Conservation (phyloP, 2,329 filamentous ascomycete species). For the Leptographium procerum region DNA sequence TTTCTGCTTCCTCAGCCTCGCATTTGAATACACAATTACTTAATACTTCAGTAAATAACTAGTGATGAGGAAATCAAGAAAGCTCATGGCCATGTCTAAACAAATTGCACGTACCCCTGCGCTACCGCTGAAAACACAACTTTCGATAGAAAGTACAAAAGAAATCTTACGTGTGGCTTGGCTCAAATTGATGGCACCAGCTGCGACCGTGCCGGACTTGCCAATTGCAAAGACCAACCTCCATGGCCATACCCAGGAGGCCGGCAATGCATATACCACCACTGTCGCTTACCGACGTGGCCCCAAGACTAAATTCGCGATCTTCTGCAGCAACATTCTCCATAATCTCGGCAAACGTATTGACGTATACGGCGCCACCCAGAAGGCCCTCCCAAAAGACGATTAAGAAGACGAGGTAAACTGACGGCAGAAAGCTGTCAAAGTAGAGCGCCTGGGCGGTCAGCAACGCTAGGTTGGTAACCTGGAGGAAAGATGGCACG, state of each 20-base stretch:
- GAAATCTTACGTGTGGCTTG: constrained; percentile 16
- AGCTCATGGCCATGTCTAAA: too few species aligned
- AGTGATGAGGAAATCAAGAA: too few species aligned
- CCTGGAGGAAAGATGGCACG: constrained; percentile 68
- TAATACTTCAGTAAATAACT: too few species aligned
- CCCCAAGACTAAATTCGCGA: constrained; percentile 81
- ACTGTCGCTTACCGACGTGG: constrained; percentile 85
- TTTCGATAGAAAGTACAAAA: background rate
- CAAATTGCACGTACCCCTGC: too few species aligned
- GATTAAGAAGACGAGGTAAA: constrained; percentile 75
- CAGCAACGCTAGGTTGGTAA: constrained; percentile 64
- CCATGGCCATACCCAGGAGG: constrained; percentile 70
- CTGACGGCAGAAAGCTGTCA: constrained; percentile 63
- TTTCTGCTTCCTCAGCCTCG: too few species aligned
- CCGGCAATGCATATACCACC: constrained; percentile 83
- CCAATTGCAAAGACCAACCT: constrained; percentile 70
- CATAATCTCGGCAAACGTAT: constrained; percentile 89
- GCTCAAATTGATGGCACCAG: constrained; percentile 52
- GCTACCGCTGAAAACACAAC: too few species aligned
- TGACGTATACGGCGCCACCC: constrained; percentile 87
- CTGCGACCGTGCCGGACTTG: constrained; percentile 72
- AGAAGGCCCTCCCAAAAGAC: constrained; percentile 92
- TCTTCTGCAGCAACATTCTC: constrained; percentile 67
- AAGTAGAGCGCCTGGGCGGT: constrained; percentile 61
- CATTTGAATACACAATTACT: too few species aligned